A percentile compares a stretch with the other conserved stretches of the same genome.
Conservation (phyloP, 2,329 filamentous ascomycete genomes). For the Juglanconis oblonga region DNA sequence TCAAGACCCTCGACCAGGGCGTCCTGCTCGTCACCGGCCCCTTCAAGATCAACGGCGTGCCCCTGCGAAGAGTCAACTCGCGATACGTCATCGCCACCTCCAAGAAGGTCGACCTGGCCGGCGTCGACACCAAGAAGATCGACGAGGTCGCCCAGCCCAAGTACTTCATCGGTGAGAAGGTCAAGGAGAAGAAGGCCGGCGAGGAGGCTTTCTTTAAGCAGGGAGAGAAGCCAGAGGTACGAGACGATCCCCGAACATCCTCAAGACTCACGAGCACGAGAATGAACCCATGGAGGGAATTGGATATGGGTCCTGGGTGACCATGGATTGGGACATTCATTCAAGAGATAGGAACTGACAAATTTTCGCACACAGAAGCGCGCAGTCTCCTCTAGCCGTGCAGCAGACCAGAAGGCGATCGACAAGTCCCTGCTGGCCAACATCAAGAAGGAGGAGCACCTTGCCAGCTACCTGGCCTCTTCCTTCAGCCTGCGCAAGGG, state of each 20-base stretch:
- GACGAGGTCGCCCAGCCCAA: conserved; percentile 70
- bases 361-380: conserved; percentile 72
- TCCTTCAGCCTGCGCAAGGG: conserved; percentile 99
- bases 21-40: conserved; percentile 98
- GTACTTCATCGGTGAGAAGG: conserved; percentile 97
- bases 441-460: conserved; percentile 98
- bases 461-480: conserved; percentile 88
- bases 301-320: neutral
- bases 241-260: neutral
- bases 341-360: conserved; percentile 32
- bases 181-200: conserved; percentile 93
- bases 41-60: conserved; percentile 99
- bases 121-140: conserved; percentile 88
- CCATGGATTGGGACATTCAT: neutral
- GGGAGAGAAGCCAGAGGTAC: conserved; percentile 84
- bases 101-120: conserved; percentile 77
- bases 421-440: conserved; percentile 92
- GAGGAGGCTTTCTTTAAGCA: conserved; percentile 99
- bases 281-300: neutral
- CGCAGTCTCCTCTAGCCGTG: conserved; percentile 85
- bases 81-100: conserved; percentile 92
- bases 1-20: conserved; percentile 96
- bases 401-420: conserved; percentile 96
- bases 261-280: neutral
- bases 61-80: conserved; percentile 89